These are phyloP conservation scores for Sporothrix pallida DNA, from an alignment of 2,329 filamentous ascomycete species.

Conservation along the genomic window DNA sequence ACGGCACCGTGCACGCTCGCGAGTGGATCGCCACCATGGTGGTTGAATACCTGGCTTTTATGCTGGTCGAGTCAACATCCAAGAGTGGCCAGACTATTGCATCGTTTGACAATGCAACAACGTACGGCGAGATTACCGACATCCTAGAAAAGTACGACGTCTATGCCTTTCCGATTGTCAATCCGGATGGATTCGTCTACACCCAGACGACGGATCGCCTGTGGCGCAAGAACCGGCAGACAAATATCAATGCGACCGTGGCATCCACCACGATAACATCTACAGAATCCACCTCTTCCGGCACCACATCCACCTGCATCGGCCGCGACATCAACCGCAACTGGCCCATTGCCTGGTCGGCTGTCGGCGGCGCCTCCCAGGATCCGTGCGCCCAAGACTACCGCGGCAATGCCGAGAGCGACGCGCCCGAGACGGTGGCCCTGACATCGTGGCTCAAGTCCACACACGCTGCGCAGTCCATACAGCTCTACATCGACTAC, in stretches of 20 bases:
- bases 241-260: slow-evolving; percentile 51
- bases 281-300: slow-evolving; percentile 39
- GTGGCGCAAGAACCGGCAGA: slow-evolving; percentile 67
- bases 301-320: slow-evolving; percentile 46
- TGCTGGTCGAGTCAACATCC: slow-evolving; percentile 43
- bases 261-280: neutral
- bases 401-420: slow-evolving; percentile 47
- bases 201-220: slow-evolving; percentile 62
- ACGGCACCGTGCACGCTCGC: slow-evolving; percentile 64
- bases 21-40: slow-evolving; percentile 66
- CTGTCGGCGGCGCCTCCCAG: slow-evolving; percentile 52
- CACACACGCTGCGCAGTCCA: slow-evolving; percentile 50
- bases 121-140: slow-evolving; percentile 42
- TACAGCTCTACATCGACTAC: slow-evolving; percentile 68
- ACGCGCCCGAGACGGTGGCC: slow-evolving; percentile 58
- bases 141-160: slow-evolving; percentile 69
- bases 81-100: slow-evolving; percentile 41
- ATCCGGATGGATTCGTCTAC: slow-evolving; percentile 67
- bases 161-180: slow-evolving; percentile 67
- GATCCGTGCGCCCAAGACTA: slow-evolving; percentile 53
- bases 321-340: slow-evolving; percentile 63
- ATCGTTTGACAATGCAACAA: slow-evolving; percentile 32
- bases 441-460: slow-evolving; percentile 49
- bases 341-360: slow-evolving; percentile 54
- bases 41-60: slow-evolving; percentile 59